These are phyloP conservation scores for Citrus medica DNA, from an alignment of 345 rosid species.

Conservation along the genomic window DNA sequence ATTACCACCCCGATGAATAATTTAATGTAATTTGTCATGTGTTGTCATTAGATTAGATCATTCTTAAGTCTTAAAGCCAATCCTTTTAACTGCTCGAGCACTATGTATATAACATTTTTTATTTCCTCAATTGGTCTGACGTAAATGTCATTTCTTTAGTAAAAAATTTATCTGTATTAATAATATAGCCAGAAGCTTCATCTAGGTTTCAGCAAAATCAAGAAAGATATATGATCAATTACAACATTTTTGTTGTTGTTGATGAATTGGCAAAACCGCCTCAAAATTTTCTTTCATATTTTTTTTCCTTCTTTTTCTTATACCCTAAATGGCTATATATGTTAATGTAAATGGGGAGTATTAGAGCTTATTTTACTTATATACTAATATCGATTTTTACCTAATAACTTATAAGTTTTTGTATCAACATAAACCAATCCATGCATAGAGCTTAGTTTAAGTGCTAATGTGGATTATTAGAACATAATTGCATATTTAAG, in stretches of 20 bases:
- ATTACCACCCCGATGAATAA: constrained; percentile 28
- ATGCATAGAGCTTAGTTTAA: background rate
- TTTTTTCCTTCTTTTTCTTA: no score
- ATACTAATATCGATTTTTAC: background rate
- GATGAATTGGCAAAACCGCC: background rate
- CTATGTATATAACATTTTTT: background rate
- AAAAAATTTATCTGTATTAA: background rate
- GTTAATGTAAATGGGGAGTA: background rate
- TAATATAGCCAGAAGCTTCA: constrained; percentile 10
- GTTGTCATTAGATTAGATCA: background rate
- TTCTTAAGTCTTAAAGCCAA: background rate
- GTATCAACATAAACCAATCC: background rate
- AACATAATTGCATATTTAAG: background rate
- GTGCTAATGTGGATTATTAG: no score
- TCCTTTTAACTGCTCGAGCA: background rate
- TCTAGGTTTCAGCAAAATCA: background rate
- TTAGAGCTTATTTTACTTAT: background rate
- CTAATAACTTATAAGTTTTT: background rate
- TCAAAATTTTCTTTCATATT: background rate
- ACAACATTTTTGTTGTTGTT: background rate
- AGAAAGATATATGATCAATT: background rate
- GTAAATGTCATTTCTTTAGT: constrained; percentile 7
- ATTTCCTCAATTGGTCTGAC: constrained; percentile 5
- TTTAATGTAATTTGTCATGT: background rate
- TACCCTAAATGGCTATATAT: no score